Evolutionary conservation across 345 rosid genomes (phyloP).

Genomic region (Trapa bicornis): DNA sequence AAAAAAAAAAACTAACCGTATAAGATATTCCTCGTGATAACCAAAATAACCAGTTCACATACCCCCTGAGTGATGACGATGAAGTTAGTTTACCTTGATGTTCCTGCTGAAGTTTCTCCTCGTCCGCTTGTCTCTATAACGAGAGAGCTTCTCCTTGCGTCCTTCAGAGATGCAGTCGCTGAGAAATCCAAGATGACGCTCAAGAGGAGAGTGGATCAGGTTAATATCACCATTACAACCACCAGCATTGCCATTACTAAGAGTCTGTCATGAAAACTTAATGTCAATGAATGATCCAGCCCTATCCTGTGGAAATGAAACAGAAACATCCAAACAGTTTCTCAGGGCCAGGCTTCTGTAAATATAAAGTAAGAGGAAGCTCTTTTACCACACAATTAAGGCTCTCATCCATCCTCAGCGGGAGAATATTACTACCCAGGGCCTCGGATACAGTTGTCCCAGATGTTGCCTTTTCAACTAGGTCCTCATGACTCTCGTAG

Average conservation of each 20-base stretch:
- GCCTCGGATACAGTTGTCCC: conserved; percentile 39
- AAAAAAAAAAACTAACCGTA: too few species aligned
- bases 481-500: conserved; percentile 77
- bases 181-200: conserved; percentile 27
- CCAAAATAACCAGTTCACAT: neutral
- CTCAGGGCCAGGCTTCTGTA: neutral
- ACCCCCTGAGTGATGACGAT: neutral
- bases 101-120: conserved; percentile 94
- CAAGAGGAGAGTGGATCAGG: conserved; percentile 44
- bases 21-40: neutral
- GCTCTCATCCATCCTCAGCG: conserved; percentile 25
- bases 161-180: conserved; percentile 55
- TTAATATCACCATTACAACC: conserved; percentile 25
- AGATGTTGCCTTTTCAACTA: conserved; percentile 47
- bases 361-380: conserved; percentile 2
- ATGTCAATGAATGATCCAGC: conserved; percentile 39
- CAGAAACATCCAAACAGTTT: conserved; percentile 37
- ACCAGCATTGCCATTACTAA: conserved; percentile 29
- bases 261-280: conserved; percentile 71
- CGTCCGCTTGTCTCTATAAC: conserved; percentile 88
- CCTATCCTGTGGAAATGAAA: conserved; percentile 42
- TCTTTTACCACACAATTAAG: conserved; percentile 24
- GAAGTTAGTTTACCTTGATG: conserved; percentile 52
- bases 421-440: conserved; percentile 46
- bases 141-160: conserved; percentile 87